Conservation (phyloP, 1,284 basidiomycete species). For the Ceratobasidium sp. region DNA sequence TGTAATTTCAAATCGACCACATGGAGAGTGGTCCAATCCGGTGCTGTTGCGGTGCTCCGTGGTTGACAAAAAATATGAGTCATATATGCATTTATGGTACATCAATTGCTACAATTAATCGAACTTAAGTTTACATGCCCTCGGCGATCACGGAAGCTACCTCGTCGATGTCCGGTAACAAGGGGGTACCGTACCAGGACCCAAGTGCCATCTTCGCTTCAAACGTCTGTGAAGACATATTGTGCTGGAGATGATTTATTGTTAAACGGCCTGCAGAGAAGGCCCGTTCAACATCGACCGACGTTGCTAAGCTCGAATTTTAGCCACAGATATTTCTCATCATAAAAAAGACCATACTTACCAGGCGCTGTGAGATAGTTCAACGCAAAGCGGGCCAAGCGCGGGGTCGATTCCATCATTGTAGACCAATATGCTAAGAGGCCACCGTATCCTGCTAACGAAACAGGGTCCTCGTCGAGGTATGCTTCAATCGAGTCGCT, state of each 20-base stretch:
- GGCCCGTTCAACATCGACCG: constrained; percentile 13
- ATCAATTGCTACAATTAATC: neutral
- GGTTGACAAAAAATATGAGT: too few relatives aligned
- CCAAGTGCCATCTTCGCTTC: constrained; percentile 14
- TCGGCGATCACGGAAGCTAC: neutral
- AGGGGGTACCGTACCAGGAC: neutral
- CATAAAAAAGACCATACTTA: neutral
- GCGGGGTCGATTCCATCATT: too few relatives aligned
- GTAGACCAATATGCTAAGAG: too few relatives aligned
- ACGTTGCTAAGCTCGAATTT: neutral
- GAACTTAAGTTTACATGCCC: neutral
- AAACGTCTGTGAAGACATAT: constrained; percentile 11
- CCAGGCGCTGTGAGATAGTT: constrained; percentile 20
- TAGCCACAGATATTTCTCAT: neutral
- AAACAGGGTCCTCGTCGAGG: too few relatives aligned
- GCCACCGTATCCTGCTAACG: too few relatives aligned
- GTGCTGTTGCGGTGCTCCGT: too few relatives aligned
- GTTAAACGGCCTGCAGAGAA: constrained; percentile 16
- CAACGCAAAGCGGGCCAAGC: neutral
- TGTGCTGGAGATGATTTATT: constrained; percentile 14
- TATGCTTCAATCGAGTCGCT: neutral
- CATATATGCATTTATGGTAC: too few relatives aligned
- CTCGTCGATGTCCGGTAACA: neutral
- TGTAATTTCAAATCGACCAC: too few relatives aligned
- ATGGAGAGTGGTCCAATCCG: too few relatives aligned